Base-by-base conservation (phyloP, 306 rosid genomes). In the Quercus wislizeni region DNA sequence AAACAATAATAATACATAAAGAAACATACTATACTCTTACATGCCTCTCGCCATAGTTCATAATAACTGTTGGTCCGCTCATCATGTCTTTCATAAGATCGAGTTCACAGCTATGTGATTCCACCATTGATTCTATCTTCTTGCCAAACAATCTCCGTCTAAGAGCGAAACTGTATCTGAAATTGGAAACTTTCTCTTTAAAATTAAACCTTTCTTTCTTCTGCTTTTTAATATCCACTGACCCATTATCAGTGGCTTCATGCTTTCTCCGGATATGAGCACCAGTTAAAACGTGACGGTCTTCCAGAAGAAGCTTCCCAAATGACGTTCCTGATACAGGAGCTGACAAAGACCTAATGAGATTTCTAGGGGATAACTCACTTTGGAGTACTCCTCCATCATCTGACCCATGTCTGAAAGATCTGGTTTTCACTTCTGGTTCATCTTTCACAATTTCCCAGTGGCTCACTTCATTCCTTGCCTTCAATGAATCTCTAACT, bases 221-320 rank as follows among this genome's bases (percentile, higher is more conserved):
- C 81, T 15, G 91, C 77, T 81, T 88, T 74, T 86, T 90, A 62
- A 81, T 80, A 80, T 86, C 88, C 25, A 55, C 73, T 38, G 91
- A 46, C 72, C 74, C 82, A 49, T 85, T 81, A 76, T 87, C 96
- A 73, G 81, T 86, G 73, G 87, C 97, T 89, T 96, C 99, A 59
- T 87, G 96, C 94, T 91, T 96, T 85, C 98, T 89, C 81, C 83
- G 90, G 79, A 96, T 90, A 62, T 93, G 98, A 21, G 89, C 99
- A 31, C 97, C 99, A 2, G 99, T 93, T 78, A 93, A 79, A 80
- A 93, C 55, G 71, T 89, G 98, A 69, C 97, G 91, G 77, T 96
- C 98, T 89, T 93, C 98, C n/a, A 96, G 85, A 83, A 96, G 99
- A 83, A 96, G 99, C 87, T 93, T 96, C 82, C 99, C 98, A 83